Percentiles rank a stretch among this genome's conserved stretches.
Conservation (phyloP, 352 stramenopile species). For the Globisporangium cystogenes region DNA sequence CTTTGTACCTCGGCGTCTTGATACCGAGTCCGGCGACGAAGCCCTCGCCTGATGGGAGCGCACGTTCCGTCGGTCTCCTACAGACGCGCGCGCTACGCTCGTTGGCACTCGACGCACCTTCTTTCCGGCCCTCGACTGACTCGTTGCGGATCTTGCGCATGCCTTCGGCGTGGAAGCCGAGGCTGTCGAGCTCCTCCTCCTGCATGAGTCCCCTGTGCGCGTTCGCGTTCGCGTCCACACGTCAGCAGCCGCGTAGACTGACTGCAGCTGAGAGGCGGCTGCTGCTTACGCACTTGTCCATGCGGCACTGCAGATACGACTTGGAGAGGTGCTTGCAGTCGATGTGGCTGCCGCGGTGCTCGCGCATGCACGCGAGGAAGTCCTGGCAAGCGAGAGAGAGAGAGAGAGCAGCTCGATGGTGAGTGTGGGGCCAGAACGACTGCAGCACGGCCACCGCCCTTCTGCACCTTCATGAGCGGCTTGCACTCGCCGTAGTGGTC, state of each 20-base stretch:
- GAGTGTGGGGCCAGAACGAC: no score
- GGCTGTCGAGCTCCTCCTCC: conserved; percentile 70
- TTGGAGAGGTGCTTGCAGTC: conserved; percentile 89
- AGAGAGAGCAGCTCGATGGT: neutral
- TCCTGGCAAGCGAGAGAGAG: conserved; percentile 18
- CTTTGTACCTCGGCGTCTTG: conserved; percentile 67
- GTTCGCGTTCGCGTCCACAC: neutral
- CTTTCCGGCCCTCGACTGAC: conserved; percentile 62
- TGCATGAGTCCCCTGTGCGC: conserved; percentile 84
- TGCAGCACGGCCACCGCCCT: neutral
- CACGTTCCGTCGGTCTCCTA: neutral
- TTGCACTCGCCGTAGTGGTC: conserved; percentile 91
- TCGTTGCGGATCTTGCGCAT: conserved; percentile 63
- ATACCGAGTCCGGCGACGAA: conserved; percentile 78
- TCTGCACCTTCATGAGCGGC: conserved; percentile 68
- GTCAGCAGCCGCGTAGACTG: neutral
- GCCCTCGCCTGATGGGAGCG: conserved; percentile 38
- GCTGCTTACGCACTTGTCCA: conserved; percentile 68
- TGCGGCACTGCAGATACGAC: conserved; percentile 84
- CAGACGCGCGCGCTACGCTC: no score
- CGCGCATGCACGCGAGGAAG: conserved; percentile 82
- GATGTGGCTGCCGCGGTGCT: conserved; percentile 81
- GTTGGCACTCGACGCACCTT: conserved; percentile 24
- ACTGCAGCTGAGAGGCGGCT: no score
- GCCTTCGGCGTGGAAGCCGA: conserved; percentile 80